Base-by-base conservation (phyloP, 1,284 basidiomycete genomes). In the Rhodotorula sp. region DNA sequence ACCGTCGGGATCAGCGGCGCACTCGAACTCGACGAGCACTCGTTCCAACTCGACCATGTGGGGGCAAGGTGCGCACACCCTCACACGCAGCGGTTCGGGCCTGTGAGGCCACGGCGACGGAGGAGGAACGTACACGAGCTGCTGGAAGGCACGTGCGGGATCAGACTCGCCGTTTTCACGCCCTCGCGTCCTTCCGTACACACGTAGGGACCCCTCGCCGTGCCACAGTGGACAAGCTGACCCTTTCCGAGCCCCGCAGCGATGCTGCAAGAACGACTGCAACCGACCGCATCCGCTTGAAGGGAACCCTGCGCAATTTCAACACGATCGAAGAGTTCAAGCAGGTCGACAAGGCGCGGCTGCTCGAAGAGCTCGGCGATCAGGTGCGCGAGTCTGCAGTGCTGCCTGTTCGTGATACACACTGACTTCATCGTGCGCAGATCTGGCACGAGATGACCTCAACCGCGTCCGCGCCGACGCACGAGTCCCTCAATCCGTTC, bases 291-390 rank as follows among this genome's bases (percentile, higher is more conserved):
- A 69, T 86, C 23, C 62, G 80, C 0, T 83, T 87, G 1, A 79
- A 72, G 9, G 96, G 96, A 16, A 82, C 85, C 2, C 86, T 98
- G 78, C 95, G 93, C 85, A 84, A 83, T 76, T 83, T 81, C 84
- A 99, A 99, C 80, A 98, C 97, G 3, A 89, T 98, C 77, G 95
- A 98, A 78, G 93, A 97, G 19, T 99, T 99, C 84, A 94, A 91
- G 79, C 86, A 87, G 3, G 89, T 89, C 2, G 92, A 97, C 78
- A 98, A 99, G 85, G 88, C 89, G 34, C 86, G 86, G 21, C 81
- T 97, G 13, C 93, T 98, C 50, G 65, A 71, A 13, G 62, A 70
- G 12, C 42, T 62, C n/a, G 76, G 71, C 5, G 57, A 65, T 13
- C 61, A 77, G 68, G 74, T 74, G 68, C 53, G 45, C 5, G 46